Base-by-base conservation (phyloP, 1,139 yeast genomes). In the Yamadazyma siamensis region DNA sequence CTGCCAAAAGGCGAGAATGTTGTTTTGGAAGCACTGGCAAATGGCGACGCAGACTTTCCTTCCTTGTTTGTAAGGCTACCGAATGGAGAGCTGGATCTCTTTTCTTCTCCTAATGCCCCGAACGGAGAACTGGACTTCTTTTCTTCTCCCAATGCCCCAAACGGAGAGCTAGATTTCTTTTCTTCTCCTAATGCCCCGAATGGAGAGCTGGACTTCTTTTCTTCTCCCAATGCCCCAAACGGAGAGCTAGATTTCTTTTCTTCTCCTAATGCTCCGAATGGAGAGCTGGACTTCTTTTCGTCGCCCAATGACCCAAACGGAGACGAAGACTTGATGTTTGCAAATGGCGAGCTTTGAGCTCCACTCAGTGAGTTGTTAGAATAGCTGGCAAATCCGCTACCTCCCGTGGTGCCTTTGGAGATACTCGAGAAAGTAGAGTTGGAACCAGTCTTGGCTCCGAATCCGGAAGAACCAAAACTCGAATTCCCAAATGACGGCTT, bases 261-360 rank as follows among this genome's bases (percentile, higher is more conserved):
- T 10, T 24, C 17, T 13, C 25, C 37, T 27, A 34, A 34, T 2
- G 31, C 26, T 10, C 35, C 27, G 14, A 22, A 23, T 2, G 27
- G 21, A 3, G 30, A 10, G 17, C 17, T 18, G 11, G 21, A 15
- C 13, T 22, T 21, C 21, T 19, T 15, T 21, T 20, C 15, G 8
- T 15, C 14, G 12, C 12, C 26, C 15, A 6, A 22, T 4, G 27
- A 13, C n/a, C 31, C 43, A 31, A 40, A 34, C 7, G 39, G 30
- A 8, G 35, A 26, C 8, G 29, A n/a, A n/a, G n/a, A n/a, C n/a
- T n/a, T n/a, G n/a, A n/a, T n/a, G n/a, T n/a, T n/a, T n/a, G n/a
- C n/a, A n/a, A n/a, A n/a, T n/a, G n/a, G n/a, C n/a, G n/a, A n/a
- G n/a, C n/a, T n/a, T n/a, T n/a, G n/a, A n/a, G n/a, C n/a, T n/a